phyloP scores from a whole-genome alignment of 768 basidiomycete genomes.

The Lactifluus volemus region DNA sequence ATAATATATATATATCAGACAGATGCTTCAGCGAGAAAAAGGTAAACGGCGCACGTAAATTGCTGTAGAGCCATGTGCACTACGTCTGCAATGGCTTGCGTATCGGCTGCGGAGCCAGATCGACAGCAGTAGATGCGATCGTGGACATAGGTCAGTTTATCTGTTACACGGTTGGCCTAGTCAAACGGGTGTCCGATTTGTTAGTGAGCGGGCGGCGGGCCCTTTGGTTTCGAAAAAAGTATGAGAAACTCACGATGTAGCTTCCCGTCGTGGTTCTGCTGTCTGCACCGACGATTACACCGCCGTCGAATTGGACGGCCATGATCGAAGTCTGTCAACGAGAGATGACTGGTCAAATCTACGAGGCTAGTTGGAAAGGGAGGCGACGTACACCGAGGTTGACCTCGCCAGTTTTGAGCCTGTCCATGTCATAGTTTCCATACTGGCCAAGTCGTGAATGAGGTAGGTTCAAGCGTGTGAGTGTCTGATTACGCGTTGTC shows the following conservation, averaged over 20 bases:
- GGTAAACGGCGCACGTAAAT: conserved; percentile 44
- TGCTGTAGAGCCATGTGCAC: conserved; percentile 80
- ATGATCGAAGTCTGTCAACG: conserved; percentile 88
- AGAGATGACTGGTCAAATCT: background rate
- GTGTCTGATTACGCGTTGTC: conserved; percentile 31
- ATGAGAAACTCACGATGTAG: conserved; percentile 66
- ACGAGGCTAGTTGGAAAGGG: background rate
- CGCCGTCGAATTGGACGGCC: conserved; percentile 94
- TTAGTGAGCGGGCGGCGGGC: background rate
- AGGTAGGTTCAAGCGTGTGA: conserved; percentile 15
- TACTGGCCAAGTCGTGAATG: conserved; percentile 28
- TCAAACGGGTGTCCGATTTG: background rate
- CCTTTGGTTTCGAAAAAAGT: background rate
- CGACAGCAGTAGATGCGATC: conserved; percentile 99
- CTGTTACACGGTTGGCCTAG: conserved; percentile 95
- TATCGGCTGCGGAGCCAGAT: conserved; percentile 96
- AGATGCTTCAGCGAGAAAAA: background rate
- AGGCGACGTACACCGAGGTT: conserved; percentile 78
- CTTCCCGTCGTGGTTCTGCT: conserved; percentile 93
- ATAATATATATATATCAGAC: background rate
- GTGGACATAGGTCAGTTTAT: conserved; percentile 94
- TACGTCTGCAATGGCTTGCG: conserved; percentile 90
- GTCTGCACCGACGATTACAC: conserved; percentile 96
- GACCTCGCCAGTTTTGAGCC: conserved; percentile 90
- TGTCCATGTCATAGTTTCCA: conserved; percentile 67